Evolutionary conservation across 164 flowering plant genomes (phyloP).

Genomic region (Pachysandra terminalis): DNA sequence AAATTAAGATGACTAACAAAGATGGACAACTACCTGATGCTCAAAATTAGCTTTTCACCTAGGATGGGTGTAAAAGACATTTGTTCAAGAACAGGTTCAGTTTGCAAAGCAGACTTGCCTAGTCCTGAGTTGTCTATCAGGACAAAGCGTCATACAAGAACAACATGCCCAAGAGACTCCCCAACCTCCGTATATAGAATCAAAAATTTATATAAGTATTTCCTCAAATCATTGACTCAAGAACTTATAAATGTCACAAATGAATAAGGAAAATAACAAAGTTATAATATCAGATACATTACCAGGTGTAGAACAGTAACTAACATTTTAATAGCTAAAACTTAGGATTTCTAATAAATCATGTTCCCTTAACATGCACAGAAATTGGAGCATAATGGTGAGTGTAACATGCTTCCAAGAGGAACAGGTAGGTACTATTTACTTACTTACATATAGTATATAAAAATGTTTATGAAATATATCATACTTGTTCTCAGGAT

Average conservation of each 20-base stretch:
- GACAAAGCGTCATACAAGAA: slow-evolving; percentile 95
- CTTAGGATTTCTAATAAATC: not conserved
- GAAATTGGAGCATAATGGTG: too few species aligned
- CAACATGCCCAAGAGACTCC: slow-evolving; percentile 90
- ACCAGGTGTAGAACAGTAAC: not conserved
- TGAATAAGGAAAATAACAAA: not conserved
- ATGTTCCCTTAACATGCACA: too few species aligned
- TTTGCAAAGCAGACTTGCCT: slow-evolving; percentile 85
- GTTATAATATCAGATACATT: too few species aligned
- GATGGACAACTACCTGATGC: slow-evolving; percentile 57
- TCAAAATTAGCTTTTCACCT: slow-evolving; percentile 82
- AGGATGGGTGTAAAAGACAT: slow-evolving; percentile 76
- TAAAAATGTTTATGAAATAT: too few species aligned
- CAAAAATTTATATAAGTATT: not conserved
- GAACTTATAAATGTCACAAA: not conserved
- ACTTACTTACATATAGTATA: too few species aligned
- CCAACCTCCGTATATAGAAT: slow-evolving; percentile 63
- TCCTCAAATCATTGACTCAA: not conserved
- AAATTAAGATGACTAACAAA: too few species aligned
- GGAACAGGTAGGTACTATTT: too few species aligned
- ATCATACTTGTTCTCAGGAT: too few species aligned
- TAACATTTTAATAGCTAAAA: not conserved
- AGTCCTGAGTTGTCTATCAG: slow-evolving; percentile 87
- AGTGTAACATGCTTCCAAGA: too few species aligned
- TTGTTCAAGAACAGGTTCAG: slow-evolving; percentile 95